These are phyloP conservation scores for Cordyceps militaris DNA, from an alignment of 2,329 filamentous ascomycete genomes.

Conservation along the genomic window DNA sequence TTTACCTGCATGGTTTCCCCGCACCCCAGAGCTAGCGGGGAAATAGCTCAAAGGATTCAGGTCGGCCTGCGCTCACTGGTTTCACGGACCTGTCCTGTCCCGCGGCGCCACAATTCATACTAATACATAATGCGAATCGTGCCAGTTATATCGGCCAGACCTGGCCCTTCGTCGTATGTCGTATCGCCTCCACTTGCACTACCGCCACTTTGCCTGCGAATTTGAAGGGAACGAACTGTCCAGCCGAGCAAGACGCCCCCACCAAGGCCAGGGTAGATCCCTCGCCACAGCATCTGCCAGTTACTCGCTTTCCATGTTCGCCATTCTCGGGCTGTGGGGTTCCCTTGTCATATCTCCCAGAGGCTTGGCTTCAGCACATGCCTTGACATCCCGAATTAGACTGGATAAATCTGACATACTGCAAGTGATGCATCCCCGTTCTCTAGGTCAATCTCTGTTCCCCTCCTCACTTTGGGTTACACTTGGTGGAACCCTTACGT, in stretches of 20 bases:
- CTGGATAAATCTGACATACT: not conserved
- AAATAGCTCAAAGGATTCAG: not conserved
- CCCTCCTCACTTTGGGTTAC: too few relatives aligned
- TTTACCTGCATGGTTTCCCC: slow-evolving; percentile 5
- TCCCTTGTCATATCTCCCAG: too few relatives aligned
- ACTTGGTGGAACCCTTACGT: not conserved
- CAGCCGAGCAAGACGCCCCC: not conserved
- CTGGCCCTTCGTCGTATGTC: slow-evolving; percentile 3
- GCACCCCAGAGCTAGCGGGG: slow-evolving; percentile 4
- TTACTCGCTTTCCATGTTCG: not conserved
- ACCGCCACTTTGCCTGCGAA: too few relatives aligned
- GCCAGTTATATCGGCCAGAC: not conserved
- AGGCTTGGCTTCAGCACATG: too few relatives aligned
- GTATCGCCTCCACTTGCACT: slow-evolving; percentile 10
- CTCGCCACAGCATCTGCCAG: not conserved
- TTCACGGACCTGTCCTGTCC: not conserved
- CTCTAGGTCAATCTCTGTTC: not conserved
- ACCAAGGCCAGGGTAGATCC: not conserved
- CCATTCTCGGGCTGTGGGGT: not conserved
- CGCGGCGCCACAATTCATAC: not conserved
- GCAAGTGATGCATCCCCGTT: not conserved
- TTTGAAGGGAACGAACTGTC: too few relatives aligned
- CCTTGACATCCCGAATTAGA: not conserved
- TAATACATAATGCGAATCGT: not conserved
- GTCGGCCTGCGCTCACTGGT: not conserved